Percentiles rank a stretch among this genome's conserved stretches.
These are phyloP conservation scores for Hypoxylon sp. DNA, from an alignment of 2,329 filamentous ascomycete species.

Conservation along the genomic window DNA sequence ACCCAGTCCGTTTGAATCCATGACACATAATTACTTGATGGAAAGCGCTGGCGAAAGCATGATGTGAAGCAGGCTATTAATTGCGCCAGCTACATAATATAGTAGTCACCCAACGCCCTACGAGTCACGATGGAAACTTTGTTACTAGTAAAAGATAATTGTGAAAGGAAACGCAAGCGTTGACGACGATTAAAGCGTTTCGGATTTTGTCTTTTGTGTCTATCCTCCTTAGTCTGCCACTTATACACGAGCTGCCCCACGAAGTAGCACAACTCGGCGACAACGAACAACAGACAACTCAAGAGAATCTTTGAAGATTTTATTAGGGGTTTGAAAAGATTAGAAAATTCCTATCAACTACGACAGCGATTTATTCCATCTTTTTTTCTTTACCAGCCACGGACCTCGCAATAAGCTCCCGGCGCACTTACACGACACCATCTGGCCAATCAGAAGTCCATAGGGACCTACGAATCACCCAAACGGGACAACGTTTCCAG, in stretches of 20 bases:
- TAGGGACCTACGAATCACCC: slow-evolving; percentile 3
- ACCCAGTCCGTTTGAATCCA: slow-evolving; percentile 37
- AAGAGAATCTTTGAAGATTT: no score
- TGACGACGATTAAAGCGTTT: slow-evolving; percentile 6
- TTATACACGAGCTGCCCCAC: slow-evolving; percentile 21
- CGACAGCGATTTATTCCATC: no score
- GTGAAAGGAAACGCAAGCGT: slow-evolving; percentile 25
- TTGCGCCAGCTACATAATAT: slow-evolving; percentile 37
- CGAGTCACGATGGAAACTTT: slow-evolving; percentile 20
- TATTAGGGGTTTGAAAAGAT: no score
- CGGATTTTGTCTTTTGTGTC: background rate
- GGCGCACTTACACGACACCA: background rate
- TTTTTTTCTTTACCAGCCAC: no score
- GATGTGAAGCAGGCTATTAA: slow-evolving; percentile 38
- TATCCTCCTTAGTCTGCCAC: slow-evolving; percentile 5
- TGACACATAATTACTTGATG: slow-evolving; percentile 52
- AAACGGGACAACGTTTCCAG: slow-evolving; percentile 13
- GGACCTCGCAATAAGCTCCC: background rate
- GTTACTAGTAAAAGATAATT: slow-evolving; percentile 29
- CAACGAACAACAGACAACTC: no score
- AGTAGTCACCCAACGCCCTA: slow-evolving; percentile 24
- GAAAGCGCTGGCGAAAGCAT: slow-evolving; percentile 43
- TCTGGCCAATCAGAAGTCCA: slow-evolving; percentile 17
- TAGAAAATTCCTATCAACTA: no score
- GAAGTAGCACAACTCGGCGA: slow-evolving; percentile 2